These are phyloP conservation scores for Aspergillus carlsbadensis DNA, from an alignment of 495 filamentous ascomycete genomes.

Conservation along the genomic window DNA sequence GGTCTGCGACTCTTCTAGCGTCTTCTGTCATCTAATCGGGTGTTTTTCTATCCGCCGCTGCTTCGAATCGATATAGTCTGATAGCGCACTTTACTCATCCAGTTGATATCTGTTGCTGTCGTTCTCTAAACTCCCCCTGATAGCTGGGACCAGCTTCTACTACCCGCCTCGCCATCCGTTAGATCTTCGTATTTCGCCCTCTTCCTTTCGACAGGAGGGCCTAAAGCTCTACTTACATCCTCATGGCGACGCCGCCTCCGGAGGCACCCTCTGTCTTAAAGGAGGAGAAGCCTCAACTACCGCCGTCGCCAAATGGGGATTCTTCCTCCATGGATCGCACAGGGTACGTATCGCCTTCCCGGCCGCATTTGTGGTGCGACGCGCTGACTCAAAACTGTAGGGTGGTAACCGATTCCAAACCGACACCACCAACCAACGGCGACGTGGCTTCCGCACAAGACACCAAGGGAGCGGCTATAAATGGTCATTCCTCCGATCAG, in stretches of 20 bases:
- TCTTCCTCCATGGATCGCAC: slow-evolving; percentile 28
- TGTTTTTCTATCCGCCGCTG: slow-evolving; percentile 22
- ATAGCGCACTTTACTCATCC: slow-evolving; percentile 34
- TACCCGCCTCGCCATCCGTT: slow-evolving; percentile 17
- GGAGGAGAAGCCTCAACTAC: slow-evolving; percentile 49
- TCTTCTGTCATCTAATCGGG: slow-evolving; percentile 31
- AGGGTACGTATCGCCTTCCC: slow-evolving; percentile 28
- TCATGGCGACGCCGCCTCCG: slow-evolving; percentile 51
- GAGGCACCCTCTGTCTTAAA: slow-evolving; percentile 41
- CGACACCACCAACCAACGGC: slow-evolving; percentile 16
- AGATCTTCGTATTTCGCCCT: slow-evolving; percentile 28
- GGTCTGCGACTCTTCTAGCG: slow-evolving; percentile 16
- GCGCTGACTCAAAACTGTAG: slow-evolving; percentile 15
- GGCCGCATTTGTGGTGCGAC: background rate
- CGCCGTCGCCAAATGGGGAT: slow-evolving; percentile 40
- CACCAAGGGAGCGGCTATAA: slow-evolving; percentile 23
- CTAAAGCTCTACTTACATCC: slow-evolving; percentile 14
- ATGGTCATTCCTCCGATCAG: slow-evolving; percentile 30
- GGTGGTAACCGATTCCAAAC: slow-evolving; percentile 21
- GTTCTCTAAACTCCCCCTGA: slow-evolving; percentile 20
- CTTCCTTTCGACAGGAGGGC: slow-evolving; percentile 18
- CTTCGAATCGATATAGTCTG: slow-evolving; percentile 33
- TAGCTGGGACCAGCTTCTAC: slow-evolving; percentile 22
- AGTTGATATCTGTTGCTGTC: slow-evolving; percentile 27
- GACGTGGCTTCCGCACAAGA: slow-evolving; percentile 12